These are phyloP conservation scores for Pseudogymnoascus destructans DNA, from an alignment of 2,329 filamentous ascomycete species.

Conservation along the genomic window DNA sequence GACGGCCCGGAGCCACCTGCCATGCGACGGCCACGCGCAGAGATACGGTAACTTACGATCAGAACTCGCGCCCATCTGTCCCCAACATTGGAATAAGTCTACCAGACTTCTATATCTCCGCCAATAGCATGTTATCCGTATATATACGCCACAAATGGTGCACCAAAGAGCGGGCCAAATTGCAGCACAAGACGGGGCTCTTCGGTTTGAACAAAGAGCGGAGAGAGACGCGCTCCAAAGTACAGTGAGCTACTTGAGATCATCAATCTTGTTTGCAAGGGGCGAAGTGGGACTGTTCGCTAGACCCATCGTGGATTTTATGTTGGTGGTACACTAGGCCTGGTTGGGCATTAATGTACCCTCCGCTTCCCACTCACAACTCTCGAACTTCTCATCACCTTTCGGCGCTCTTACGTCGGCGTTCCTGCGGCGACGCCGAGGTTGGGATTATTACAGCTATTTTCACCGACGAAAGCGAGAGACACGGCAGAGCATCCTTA, in stretches of 20 bases:
- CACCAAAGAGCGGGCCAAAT: not conserved
- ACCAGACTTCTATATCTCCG: not conserved
- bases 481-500: not conserved
- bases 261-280: not conserved
- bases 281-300: not conserved
- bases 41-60: not conserved
- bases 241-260: not conserved
- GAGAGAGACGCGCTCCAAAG: not conserved
- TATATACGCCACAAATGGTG: not conserved
- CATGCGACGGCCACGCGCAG: not conserved
- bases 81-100: not conserved
- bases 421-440: not conserved
- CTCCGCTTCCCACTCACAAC: not conserved
- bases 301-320: not conserved
- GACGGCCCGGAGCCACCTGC: not conserved
- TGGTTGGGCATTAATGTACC: not conserved
- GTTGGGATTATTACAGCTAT: not conserved
- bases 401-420: not conserved
- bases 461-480: not conserved
- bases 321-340: not conserved
- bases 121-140: not conserved
- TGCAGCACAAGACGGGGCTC: not conserved
- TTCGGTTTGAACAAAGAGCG: not conserved
- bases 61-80: not conserved
- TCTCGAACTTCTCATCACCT: not conserved